A percentile compares a stretch with the other conserved stretches of the same genome.
Conservation (phyloP, 2,329 filamentous ascomycete species). For the Penicillium sp. region DNA sequence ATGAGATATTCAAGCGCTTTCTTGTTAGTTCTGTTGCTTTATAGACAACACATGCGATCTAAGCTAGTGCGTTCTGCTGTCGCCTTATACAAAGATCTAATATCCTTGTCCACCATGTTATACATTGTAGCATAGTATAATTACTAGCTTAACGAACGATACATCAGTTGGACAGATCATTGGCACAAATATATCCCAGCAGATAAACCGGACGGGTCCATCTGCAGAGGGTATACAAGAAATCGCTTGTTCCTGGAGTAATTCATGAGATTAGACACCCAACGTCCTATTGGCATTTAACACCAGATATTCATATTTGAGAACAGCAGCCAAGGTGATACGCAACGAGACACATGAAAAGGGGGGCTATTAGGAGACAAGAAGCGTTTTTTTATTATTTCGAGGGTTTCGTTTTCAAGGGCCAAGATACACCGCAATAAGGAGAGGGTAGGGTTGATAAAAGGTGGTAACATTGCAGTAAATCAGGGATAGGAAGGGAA, state of each 20-base stretch:
- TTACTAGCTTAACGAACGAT: neutral
- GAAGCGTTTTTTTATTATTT: slow-evolving; percentile 8
- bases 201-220: neutral
- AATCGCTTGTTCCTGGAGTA: neutral
- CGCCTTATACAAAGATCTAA: neutral
- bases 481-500: neutral
- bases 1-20: neutral
- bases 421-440: slow-evolving; percentile 5
- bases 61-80: neutral
- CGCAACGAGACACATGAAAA: neutral
- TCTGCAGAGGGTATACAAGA: neutral
- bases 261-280: neutral
- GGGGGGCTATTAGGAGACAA: neutral
- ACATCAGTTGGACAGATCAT: neutral
- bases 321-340: neutral
- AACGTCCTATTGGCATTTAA: neutral
- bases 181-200: neutral
- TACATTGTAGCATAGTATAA: neutral
- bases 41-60: neutral
- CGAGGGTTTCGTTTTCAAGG: slow-evolving; percentile 1
- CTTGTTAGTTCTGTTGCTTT: neutral
- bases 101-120: neutral
- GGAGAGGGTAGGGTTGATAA: slow-evolving; percentile 1
- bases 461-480: slow-evolving; percentile 2
- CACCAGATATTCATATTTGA: neutral